Base-by-base conservation (phyloP, 2,329 filamentous ascomycete species). In the Rhytidhysteron rufulum region DNA sequence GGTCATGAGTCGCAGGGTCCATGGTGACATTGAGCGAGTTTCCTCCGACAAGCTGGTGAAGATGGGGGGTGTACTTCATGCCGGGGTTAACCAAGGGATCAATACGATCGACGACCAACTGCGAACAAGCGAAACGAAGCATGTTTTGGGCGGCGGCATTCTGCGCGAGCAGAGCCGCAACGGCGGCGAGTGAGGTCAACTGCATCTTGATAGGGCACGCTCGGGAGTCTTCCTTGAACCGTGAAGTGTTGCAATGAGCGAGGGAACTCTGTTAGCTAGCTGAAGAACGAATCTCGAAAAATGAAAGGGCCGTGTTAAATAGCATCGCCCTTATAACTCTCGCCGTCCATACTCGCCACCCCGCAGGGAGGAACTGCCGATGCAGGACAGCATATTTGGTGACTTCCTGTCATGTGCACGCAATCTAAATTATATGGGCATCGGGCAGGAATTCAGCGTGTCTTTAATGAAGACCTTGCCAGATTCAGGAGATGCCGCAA, bases 71-170 rank as follows among this genome's bases (percentile, higher is more conserved):
- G 49, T 55, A 62, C 39, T 56, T 59, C 47, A 59, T 56, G 22
- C 58, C 57, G 2, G 57, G 58, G 41, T 62, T 61, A 45, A 62
- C 57, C 22, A 60, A 49, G 30, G 58, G 58, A 46, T 62, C 58
- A 16, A 53, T 57, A 37, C 58, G 52, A 42, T 62, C 58, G 41
- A 61, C 57, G 31, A 62, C 58, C 10, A 62, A 49, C 44, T 61
- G 58, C 24, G 58, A 62, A 51, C 58, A 62, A 17, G 58, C 56
- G 29, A 61, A 62, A 34, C 57, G 56, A 43, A 62, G 47, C 58
- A 62, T 62, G 20, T 50, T 54, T 4, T 35, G 33, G 35, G 56
- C 52, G 33, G 57, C 56, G 32, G 50, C 48, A 21, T 41, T 53
- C 44, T 57, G 50, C 31, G 52, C 46, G 31, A 48, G 42, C 16